Evolutionary conservation across 495 filamentous ascomycete genomes (phyloP), one percentile per base, ranked within the genome.

Genomic region (Podospora fimiseda): DNA sequence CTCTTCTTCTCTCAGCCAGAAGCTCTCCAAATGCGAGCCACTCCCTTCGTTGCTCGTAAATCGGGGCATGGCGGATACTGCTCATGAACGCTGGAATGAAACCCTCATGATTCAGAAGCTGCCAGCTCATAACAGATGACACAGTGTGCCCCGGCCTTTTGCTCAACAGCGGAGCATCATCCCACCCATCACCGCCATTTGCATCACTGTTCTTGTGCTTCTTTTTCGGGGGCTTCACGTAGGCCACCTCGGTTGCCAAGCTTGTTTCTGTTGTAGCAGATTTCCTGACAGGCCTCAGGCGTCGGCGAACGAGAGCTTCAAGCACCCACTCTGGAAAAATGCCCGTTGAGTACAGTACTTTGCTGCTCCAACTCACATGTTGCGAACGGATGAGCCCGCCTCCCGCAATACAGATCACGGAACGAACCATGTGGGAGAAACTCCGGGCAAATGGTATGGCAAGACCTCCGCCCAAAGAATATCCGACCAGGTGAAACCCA

Each of bases 401-500:
- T 0, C 89, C 85, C 0, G 88, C 88, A 21, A 96, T 71, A 13
- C 95, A 76, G 3, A 90, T 73, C n/a, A 95, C 63, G 8, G 79
- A 79, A n/a, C 76, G 74, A 14, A 95, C 64, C 48, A 89, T 77
- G 9, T 78, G 60, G 0, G 87, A 80, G 60, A 90, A 88, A 57
- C 77, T 80, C 4, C 79, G 76, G 0, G 88, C 81, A 60, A 95
- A 93, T 11, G 80, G 71, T 2, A 82, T 83, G 2, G 81, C 78
- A 27, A 95, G 79, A 13, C 83, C 87, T 37, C 90, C 90, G 19
- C 90, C 89, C 9, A 96, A 76, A 0, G 88, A 92, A 64, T 92
- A 95, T 0, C 90, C 90, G 15, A 91, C 70, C 9, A 95, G 59
- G 22, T 80, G 80, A 62, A 95, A 88, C 56, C 56, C 69, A 33